A percentile compares a stretch with the other conserved stretches of the same genome.
These are phyloP conservation scores for Asterochloris erici DNA, from an alignment of 139 green algal species.

Conservation along the genomic window DNA sequence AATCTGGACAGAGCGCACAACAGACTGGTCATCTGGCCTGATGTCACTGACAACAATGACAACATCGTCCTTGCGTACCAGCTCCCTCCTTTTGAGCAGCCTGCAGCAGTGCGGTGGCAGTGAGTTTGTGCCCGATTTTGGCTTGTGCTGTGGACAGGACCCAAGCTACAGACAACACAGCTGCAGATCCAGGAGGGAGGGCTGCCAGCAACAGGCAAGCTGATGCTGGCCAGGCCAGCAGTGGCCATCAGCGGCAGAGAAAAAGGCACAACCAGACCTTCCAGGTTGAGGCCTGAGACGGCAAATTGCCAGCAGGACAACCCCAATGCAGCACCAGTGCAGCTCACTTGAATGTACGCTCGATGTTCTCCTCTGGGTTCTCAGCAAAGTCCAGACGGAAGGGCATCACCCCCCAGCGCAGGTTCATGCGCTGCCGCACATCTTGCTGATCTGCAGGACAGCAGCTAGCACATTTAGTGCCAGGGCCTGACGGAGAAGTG, in stretches of 20 bases:
- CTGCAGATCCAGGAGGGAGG: too few relatives aligned
- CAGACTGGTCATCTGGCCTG: slow-evolving; percentile 24
- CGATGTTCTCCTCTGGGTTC: slow-evolving; percentile 58
- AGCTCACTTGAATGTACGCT: slow-evolving; percentile 37
- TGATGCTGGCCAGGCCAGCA: not conserved
- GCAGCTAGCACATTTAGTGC: not conserved
- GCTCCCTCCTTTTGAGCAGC: slow-evolving; percentile 48
- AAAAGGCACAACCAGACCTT: not conserved
- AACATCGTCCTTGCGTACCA: slow-evolving; percentile 59
- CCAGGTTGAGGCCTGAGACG: too few relatives aligned
- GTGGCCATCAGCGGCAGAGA: slow-evolving; percentile 19
- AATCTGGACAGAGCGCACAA: slow-evolving; percentile 62
- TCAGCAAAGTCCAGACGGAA: slow-evolving; percentile 62
- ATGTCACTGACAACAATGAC: slow-evolving; percentile 77
- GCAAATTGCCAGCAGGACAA: not conserved
- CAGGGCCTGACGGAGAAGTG: not conserved
- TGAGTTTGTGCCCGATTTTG: too few relatives aligned
- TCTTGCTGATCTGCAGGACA: slow-evolving; percentile 44
- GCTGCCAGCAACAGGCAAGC: not conserved
- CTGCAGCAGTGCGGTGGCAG: slow-evolving; percentile 10
- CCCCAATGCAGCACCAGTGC: not conserved
- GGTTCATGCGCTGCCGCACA: slow-evolving; percentile 59
- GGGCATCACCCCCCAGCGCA: slow-evolving; percentile 74
- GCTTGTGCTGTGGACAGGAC: too few relatives aligned
- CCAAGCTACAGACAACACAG: too few relatives aligned